These are phyloP conservation scores for Alternaria dauci DNA, from an alignment of 2,329 filamentous ascomycete genomes.

Conservation along the genomic window DNA sequence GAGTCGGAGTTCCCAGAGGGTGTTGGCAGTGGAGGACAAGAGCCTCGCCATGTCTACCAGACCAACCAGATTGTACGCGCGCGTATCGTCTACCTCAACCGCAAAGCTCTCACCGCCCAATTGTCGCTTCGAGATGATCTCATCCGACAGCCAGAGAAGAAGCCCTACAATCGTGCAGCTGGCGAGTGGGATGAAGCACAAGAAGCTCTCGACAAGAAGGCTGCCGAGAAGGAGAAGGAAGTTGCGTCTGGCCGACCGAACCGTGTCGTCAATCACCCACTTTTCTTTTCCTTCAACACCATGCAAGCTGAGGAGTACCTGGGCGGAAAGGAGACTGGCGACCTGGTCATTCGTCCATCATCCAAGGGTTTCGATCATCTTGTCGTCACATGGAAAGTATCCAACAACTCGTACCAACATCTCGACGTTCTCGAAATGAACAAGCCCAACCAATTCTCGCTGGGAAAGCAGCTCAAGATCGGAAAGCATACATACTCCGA, in stretches of 20 bases:
- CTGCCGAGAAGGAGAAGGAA: slow-evolving; percentile 85
- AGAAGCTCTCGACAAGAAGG: slow-evolving; percentile 78
- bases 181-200: slow-evolving; percentile 88
- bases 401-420: slow-evolving; percentile 95
- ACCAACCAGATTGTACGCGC: slow-evolving; percentile 85
- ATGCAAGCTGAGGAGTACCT: slow-evolving; percentile 93
- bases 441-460: slow-evolving; percentile 95
- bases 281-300: slow-evolving; percentile 93
- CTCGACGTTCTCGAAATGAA: slow-evolving; percentile 96
- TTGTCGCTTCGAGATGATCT: slow-evolving; percentile 85
- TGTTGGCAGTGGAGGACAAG: slow-evolving; percentile 59
- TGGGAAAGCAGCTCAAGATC: slow-evolving; percentile 85
- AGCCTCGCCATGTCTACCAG: slow-evolving; percentile 71
- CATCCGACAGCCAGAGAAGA: slow-evolving; percentile 66
- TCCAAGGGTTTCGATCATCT: slow-evolving; percentile 96
- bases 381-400: slow-evolving; percentile 97
- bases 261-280: slow-evolving; percentile 95
- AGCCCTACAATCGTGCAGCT: slow-evolving; percentile 69
- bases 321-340: slow-evolving; percentile 82
- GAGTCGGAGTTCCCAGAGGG: slow-evolving; percentile 80
- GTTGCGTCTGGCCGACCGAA: slow-evolving; percentile 84
- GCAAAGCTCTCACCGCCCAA: slow-evolving; percentile 83
- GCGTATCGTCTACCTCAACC: slow-evolving; percentile 87
- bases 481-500: slow-evolving; percentile 93
- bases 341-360: slow-evolving; percentile 93